A percentile compares a stretch with the other conserved stretches of the same genome.
These are phyloP conservation scores for Nannochloris sp. DNA, from an alignment of 139 green algal genomes.

Conservation along the genomic window DNA sequence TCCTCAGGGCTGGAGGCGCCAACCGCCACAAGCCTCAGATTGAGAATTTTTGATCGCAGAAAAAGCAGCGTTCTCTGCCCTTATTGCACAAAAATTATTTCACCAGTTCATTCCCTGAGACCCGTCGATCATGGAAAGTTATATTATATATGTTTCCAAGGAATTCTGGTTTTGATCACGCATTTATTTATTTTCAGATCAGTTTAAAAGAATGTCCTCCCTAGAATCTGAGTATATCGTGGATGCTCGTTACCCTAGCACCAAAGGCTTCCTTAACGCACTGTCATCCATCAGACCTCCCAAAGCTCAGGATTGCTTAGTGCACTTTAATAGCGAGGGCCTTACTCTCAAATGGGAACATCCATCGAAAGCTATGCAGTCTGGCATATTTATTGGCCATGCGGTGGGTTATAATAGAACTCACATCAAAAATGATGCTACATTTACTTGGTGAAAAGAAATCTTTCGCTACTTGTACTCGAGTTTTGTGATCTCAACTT, in stretches of 20 bases:
- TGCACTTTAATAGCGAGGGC: neutral
- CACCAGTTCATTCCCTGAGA: too few relatives aligned
- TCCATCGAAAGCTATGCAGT: slow-evolving; percentile 18
- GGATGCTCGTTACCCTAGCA: neutral
- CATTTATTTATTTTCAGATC: neutral
- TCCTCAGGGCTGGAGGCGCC: too few relatives aligned
- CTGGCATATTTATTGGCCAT: slow-evolving; percentile 16
- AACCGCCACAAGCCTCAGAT: too few relatives aligned
- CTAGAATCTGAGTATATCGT: neutral
- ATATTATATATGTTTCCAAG: too few relatives aligned
- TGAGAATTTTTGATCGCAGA: too few relatives aligned
- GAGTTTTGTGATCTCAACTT: neutral
- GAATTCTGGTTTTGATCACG: too few relatives aligned
- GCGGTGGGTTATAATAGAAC: slow-evolving; percentile 1
- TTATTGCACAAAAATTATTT: too few relatives aligned
- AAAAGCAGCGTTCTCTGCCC: neutral
- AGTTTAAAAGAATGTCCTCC: neutral
- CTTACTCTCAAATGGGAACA: slow-evolving; percentile 2
- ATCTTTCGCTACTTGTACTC: neutral
- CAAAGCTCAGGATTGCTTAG: neutral
- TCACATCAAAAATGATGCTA: neutral
- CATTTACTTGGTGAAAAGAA: neutral
- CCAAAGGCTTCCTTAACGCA: neutral
- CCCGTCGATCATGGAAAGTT: too few relatives aligned
- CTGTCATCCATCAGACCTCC: neutral